Evolutionary conservation across 139 green algal genomes (phyloP).

Genomic region (Mesotaenium endlicherianum): DNA sequence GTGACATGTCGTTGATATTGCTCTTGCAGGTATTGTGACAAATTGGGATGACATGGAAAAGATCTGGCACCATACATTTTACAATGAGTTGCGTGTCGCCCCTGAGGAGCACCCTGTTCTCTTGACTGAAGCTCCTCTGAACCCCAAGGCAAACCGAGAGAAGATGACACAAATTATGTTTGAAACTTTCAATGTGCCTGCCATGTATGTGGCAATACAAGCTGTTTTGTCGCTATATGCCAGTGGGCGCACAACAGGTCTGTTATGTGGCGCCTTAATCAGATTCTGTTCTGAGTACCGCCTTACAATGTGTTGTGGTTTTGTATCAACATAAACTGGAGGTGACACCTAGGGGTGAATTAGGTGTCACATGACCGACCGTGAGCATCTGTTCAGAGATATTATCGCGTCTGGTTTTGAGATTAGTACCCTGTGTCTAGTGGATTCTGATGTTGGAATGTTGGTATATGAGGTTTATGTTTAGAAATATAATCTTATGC

Average conservation of each 20-base stretch:
- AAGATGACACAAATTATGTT: conserved; percentile 67
- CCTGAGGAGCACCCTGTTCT: conserved; percentile 61
- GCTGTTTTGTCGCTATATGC: conserved; percentile 59
- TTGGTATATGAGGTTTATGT: no score
- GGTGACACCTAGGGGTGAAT: no score
- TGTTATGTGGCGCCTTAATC: no score
- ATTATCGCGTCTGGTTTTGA: no score
- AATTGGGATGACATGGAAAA: conserved; percentile 68
- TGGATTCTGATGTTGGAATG: no score
- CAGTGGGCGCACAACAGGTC: conserved; percentile 52
- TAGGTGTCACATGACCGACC: no score
- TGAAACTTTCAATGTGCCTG: conserved; percentile 62
- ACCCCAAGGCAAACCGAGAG: conserved; percentile 61
- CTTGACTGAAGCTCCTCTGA: conserved; percentile 57
- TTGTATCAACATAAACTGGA: no score
- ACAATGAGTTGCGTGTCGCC: conserved; percentile 63
- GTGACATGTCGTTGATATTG: neutral
- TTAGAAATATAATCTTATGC: no score
- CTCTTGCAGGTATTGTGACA: conserved; percentile 53
- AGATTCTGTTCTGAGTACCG: no score
- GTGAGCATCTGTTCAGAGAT: no score
- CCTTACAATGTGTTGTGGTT: no score
- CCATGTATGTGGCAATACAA: conserved; percentile 59
- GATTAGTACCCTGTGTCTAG: no score
- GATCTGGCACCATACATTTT: conserved; percentile 66